Evolutionary conservation across 306 rosid genomes (phyloP).

Genomic region (Fagus crenata): DNA sequence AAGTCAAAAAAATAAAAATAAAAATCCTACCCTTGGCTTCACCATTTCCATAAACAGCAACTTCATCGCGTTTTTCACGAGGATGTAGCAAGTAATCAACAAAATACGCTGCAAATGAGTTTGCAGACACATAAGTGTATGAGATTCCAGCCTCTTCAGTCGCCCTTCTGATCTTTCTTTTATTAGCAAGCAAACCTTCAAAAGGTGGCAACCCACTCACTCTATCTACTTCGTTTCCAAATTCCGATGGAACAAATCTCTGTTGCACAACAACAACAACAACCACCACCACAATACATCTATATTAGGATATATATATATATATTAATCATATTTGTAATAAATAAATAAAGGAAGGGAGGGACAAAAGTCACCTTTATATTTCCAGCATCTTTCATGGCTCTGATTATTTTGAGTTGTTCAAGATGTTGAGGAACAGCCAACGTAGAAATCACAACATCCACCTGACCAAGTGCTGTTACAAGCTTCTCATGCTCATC

Average conservation of each 20-base stretch:
- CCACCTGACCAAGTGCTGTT: conserved; percentile 29
- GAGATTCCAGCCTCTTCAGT: conserved; percentile 44
- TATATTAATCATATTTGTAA: too few relatives aligned
- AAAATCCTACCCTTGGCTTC: conserved; percentile 34
- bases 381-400: conserved; percentile 47
- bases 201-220: conserved; percentile 39
- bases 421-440: conserved; percentile 47
- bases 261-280: background rate
- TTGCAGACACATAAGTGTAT: conserved; percentile 39
- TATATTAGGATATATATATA: too few relatives aligned
- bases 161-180: conserved; percentile 49
- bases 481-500: conserved; percentile 50
- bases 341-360: too few relatives aligned
- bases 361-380: conserved; percentile 33
- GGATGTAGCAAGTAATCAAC: conserved; percentile 41
- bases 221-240: conserved; percentile 42
- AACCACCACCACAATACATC: too few relatives aligned
- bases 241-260: conserved; percentile 53
- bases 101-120: conserved; percentile 43
- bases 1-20: too few relatives aligned
- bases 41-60: conserved; percentile 43
- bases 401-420: conserved; percentile 45
- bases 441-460: conserved; percentile 47
- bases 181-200: conserved; percentile 38
- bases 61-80: conserved; percentile 9